Evolutionary conservation across 495 filamentous ascomycete genomes (phyloP).

Genomic region (Penicillium odoratum): DNA sequence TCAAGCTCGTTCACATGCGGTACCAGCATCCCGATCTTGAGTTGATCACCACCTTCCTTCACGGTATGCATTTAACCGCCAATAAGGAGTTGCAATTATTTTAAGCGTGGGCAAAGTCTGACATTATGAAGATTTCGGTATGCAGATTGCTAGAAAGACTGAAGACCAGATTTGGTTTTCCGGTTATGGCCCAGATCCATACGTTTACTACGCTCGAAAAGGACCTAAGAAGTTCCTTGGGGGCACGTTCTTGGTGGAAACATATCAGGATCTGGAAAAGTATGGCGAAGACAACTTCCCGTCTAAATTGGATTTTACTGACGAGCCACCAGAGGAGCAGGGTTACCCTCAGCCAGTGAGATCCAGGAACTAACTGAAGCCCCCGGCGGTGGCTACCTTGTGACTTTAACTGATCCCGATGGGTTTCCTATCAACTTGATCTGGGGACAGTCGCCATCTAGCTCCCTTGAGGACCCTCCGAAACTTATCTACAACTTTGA

Average conservation of each 20-base stretch:
- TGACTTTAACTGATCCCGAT: too few relatives aligned
- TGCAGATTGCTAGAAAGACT: constrained; percentile 42
- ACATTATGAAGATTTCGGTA: constrained; percentile 52
- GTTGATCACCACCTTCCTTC: constrained; percentile 42
- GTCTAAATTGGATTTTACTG: background rate
- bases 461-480: too few relatives aligned
- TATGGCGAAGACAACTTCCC: constrained; percentile 5
- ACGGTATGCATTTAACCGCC: too few relatives aligned
- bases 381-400: too few relatives aligned
- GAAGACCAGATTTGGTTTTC: constrained; percentile 57
- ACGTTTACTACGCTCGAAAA: constrained; percentile 50
- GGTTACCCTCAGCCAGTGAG: constrained; percentile 25
- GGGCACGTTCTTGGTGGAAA: constrained; percentile 54
- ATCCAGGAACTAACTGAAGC: constrained; percentile 25
- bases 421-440: constrained; percentile 21
- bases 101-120: background rate
- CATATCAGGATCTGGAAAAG: constrained; percentile 53
- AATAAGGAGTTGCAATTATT: too few relatives aligned
- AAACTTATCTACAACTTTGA: too few relatives aligned
- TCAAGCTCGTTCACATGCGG: constrained; percentile 47
- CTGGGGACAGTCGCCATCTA: too few relatives aligned
- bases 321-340: constrained; percentile 15
- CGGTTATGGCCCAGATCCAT: constrained; percentile 60
- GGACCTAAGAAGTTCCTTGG: constrained; percentile 55
- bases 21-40: constrained; percentile 51